Base-by-base conservation (phyloP, 495 filamentous ascomycete genomes). In the Rusavskia elegans region DNA sequence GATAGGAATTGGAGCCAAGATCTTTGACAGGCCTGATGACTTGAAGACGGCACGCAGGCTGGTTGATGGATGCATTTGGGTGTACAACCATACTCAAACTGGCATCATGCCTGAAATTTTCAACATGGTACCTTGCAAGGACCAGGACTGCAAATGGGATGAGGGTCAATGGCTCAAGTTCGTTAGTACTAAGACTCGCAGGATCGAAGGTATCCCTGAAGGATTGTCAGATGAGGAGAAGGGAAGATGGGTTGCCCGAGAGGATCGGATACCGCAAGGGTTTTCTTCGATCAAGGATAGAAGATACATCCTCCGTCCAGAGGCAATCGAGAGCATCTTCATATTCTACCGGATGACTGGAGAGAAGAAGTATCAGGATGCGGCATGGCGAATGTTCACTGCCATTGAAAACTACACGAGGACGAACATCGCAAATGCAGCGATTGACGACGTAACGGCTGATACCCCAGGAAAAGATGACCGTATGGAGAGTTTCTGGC, bases 351-450 rank as follows among this genome's bases (percentile, higher is more conserved):
- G 85, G 4, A 78, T 87, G 41, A 88, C 84, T 0, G 85, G 85
- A 14, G 75, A 84, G 42, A 64, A 71, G 25, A 73, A 73, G n/a
- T 70, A 81, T 23, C 71, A 78, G 53, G 83, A 88, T 14, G 64
- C 73, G 10, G 85, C 84, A 17, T 90, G 85, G 85, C 70, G 71
- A 20, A 89, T 90, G 82, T 90, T 86, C 61, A 61, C 70, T 45
- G 71, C 73, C 35, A 79, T 89, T 29, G 69, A 73, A 17, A 74
- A 73, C 49, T 68, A 70, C 37, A 84, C 83, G 3, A 69, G 70
- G 45, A 82, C 82, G 0, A 66, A 74, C 13, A 68, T 68, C 50
- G 82, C 71, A 17, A 70, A 80, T 64, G 74, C 82, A 16, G 73
- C 76, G 7, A 76, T 85, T 17, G 51, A 62, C 9, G 75, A 84